phyloP scores from a whole-genome alignment of 2,329 filamentous ascomycete genomes.

The Aspergillus brunneoviolaceus region DNA sequence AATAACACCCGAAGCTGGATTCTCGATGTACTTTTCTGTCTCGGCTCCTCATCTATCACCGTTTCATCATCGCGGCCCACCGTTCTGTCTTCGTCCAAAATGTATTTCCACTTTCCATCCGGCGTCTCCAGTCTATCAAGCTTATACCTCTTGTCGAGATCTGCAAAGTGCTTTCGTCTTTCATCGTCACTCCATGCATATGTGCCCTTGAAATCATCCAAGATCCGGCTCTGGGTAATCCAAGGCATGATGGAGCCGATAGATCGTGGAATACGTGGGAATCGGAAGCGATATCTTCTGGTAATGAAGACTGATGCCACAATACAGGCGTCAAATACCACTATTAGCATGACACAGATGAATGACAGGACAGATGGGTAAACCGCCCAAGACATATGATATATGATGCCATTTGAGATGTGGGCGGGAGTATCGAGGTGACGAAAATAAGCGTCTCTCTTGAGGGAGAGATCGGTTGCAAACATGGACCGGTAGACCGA shows the following conservation, averaged over 20 bases:
- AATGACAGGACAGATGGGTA: conserved; percentile 17
- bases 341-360: conserved; percentile 19
- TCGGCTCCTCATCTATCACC: neutral
- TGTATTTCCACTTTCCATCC: conserved; percentile 5
- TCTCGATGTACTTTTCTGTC: neutral
- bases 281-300: conserved; percentile 13
- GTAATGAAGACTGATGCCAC: conserved; percentile 21
- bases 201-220: conserved; percentile 15
- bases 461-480: conserved; percentile 17
- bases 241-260: conserved; percentile 22
- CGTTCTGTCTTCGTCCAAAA: conserved; percentile 7
- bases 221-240: conserved; percentile 16
- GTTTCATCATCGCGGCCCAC: neutral
- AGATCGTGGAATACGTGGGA: conserved; percentile 19
- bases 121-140: neutral
- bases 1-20: neutral
- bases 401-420: conserved; percentile 5
- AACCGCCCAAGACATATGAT: conserved; percentile 15
- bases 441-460: conserved; percentile 16
- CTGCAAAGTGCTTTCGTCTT: conserved; percentile 12
- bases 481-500: conserved; percentile 19
- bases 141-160: conserved; percentile 12
- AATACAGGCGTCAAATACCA: conserved; percentile 18
- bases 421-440: neutral
- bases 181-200: conserved; percentile 11